Base-by-base conservation (phyloP, 2,329 filamentous ascomycete species). In the Cryphonectria japonica region DNA sequence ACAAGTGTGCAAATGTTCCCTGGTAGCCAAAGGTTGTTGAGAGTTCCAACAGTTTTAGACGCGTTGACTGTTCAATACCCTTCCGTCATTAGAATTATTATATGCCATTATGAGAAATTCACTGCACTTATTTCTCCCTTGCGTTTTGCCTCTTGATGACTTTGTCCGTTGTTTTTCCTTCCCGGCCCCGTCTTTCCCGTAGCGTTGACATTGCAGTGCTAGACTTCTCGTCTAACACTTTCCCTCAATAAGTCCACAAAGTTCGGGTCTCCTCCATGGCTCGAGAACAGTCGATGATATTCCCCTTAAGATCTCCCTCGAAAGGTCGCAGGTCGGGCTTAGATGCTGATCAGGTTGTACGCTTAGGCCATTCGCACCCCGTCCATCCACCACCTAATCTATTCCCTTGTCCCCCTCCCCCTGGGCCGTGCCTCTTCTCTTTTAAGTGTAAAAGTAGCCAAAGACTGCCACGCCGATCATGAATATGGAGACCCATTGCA, bases 401-500 rank as follows among this genome's bases (percentile, higher is more conserved):
- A 6, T 34, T 34, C 34, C 34, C 34, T 34, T 34, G 34, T 6
- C 57, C 26, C 14, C 13, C 13, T 9, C n/a, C 52, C 52, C 26
- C 26, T 26, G 26, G 26, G 2, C 52, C 32, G 19, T 37, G 29
- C 19, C 7, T 16, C 37, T 7, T 19, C 34, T 29, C 61, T n/a
- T n/a, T n/a, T 59, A 72, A 16, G 65, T 62, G 63, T 72, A 72
- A 8, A 69, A 32, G 32, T 69, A 72, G 1, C 69, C 71, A 2
- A 57, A 66, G 46, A 72, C 66, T 22, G 69, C 71, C 14, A 64
- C 5, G 22, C 71, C 71, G n/a, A 72, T 67, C 66, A 72, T 65
- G 19, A 72, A 14, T 46, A 72, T 65, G 1, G 69, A 71, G 3
- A 71, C 22, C 71, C 71, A 72, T 11, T 72, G 71, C 16, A 72